Evolutionary conservation across 148 eudicot genomes (phyloP).

Genomic region (Chenopodium berlandieri): DNA sequence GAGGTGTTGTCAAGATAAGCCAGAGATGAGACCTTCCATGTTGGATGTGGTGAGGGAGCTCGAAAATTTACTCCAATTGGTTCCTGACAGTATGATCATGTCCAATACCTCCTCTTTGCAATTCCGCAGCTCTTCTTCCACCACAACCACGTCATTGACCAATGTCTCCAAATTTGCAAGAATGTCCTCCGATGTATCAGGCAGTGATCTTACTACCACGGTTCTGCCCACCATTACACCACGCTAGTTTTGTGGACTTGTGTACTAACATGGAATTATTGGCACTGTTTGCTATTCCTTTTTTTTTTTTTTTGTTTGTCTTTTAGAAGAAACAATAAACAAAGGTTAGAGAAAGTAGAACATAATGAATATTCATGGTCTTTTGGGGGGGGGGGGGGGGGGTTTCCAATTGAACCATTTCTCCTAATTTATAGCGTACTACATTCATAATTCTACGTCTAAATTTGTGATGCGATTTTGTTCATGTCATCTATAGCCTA

Average conservation of each 20-base stretch:
- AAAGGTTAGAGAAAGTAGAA: neutral
- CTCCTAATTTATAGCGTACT: no score
- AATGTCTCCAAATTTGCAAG: conserved; percentile 26
- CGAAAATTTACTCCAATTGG: conserved; percentile 44
- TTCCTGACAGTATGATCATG: conserved; percentile 44
- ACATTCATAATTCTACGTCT: no score
- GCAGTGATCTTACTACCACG: conserved; percentile 51
- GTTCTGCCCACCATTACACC: conserved; percentile 39
- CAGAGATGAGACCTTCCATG: conserved; percentile 71
- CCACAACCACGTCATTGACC: conserved; percentile 27
- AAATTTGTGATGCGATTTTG: no score
- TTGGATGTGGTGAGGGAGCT: conserved; percentile 79
- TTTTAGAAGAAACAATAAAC: neutral
- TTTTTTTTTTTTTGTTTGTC: neutral
- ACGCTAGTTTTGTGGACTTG: conserved; percentile 23
- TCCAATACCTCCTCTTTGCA: conserved; percentile 25
- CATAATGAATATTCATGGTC: neutral
- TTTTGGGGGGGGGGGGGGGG: no score
- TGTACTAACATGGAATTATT: no score
- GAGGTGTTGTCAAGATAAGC: conserved; percentile 54
- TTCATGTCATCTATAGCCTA: no score
- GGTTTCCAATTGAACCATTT: neutral
- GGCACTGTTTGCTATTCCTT: neutral
- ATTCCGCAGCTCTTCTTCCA: conserved; percentile 27
- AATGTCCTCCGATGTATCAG: conserved; percentile 42